Evolutionary conservation across 345 rosid species (phyloP).

Genomic region (Syzygium jambos): DNA sequence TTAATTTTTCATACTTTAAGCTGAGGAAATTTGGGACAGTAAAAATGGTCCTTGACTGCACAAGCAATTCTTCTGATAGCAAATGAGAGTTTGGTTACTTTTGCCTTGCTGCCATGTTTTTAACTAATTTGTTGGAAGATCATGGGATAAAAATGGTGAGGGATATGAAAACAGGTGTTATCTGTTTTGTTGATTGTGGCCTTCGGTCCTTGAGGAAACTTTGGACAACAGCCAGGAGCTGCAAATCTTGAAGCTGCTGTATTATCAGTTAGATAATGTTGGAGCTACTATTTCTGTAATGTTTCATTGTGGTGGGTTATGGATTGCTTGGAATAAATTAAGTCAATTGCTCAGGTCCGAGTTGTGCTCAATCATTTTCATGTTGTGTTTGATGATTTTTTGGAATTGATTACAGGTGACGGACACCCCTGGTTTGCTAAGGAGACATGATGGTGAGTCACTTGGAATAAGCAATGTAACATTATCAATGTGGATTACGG

Average conservation of each 20-base stretch:
- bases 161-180: background rate
- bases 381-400: slow-evolving; percentile 4
- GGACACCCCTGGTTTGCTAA: slow-evolving; percentile 91
- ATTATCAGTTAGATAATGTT: background rate
- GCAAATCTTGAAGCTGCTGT: background rate
- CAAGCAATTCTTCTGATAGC: background rate
- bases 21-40: background rate
- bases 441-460: slow-evolving; percentile 69
- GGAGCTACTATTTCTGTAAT: background rate
- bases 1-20: background rate
- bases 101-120: background rate
- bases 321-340: background rate
- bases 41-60: background rate
- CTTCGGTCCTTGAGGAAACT: background rate
- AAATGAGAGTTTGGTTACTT: background rate
- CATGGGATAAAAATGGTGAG: background rate
- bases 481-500: background rate
- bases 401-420: slow-evolving; percentile 58
- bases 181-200: background rate
- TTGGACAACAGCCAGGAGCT: background rate
- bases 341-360: background rate
- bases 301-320: background rate
- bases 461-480: background rate
- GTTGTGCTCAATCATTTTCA: background rate
- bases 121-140: background rate